phyloP scores from a whole-genome alignment of 768 basidiomycete species.

The Russula griseocarnosa region DNA sequence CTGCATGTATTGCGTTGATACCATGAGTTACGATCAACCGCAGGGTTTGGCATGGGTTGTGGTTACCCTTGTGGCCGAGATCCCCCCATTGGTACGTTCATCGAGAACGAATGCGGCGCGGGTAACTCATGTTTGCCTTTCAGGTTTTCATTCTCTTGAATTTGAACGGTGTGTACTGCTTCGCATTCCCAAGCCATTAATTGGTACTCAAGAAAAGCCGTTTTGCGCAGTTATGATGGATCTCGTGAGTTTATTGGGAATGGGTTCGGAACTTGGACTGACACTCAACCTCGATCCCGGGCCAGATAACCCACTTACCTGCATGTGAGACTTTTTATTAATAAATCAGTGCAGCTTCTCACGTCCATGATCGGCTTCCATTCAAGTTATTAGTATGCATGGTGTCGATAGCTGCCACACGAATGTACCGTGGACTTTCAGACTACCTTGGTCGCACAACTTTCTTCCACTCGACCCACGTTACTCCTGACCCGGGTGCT shows the following conservation, averaged over 20 bases:
- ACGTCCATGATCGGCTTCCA: not conserved
- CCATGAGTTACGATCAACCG: not conserved
- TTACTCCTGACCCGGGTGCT: not conserved
- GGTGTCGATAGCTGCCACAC: not conserved
- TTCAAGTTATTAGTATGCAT: not conserved
- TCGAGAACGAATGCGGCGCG: not conserved
- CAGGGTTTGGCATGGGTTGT: conserved; percentile 13
- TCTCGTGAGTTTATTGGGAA: conserved; percentile 1
- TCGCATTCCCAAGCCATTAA: not conserved
- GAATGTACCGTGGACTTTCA: not conserved
- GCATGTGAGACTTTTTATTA: not conserved
- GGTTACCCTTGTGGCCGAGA: not conserved
- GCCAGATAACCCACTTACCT: not conserved
- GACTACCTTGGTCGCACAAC: not conserved
- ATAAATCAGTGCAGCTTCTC: not conserved
- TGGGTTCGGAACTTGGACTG: not conserved
- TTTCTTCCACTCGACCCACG: not conserved
- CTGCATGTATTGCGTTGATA: not conserved
- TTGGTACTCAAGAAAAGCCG: not conserved
- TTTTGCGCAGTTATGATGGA: not conserved
- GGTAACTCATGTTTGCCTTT: not conserved
- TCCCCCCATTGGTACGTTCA: conserved; percentile 10
- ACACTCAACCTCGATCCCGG: not conserved
- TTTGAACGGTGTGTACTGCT: conserved; percentile 11
- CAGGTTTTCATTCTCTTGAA: conserved; percentile 9